Evolutionary conservation across 371 early-diverging fungal genomes (phyloP).

Genomic region (Lichtheimia corymbifera): DNA sequence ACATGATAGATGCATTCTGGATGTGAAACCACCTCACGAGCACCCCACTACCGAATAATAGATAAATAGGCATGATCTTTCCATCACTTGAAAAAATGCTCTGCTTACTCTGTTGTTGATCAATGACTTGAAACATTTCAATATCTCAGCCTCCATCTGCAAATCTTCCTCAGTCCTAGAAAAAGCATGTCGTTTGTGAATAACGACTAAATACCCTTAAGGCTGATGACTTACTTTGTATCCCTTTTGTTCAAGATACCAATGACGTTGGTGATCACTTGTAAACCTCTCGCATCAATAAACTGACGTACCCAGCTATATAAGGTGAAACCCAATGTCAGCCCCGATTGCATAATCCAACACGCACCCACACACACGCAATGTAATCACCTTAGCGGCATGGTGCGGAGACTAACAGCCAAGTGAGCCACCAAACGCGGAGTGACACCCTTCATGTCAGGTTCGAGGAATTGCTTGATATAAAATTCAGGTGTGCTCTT

Average conservation of each 20-base stretch:
- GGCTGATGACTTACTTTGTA: slow-evolving; percentile 33
- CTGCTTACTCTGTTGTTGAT: slow-evolving; percentile 65
- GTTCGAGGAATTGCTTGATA: slow-evolving; percentile 60
- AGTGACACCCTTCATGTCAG: slow-evolving; percentile 61
- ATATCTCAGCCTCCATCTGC: slow-evolving; percentile 79
- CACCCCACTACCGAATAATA: slow-evolving; percentile 64
- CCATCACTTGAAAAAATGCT: neutral
- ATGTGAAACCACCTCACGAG: slow-evolving; percentile 75
- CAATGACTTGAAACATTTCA: slow-evolving; percentile 78
- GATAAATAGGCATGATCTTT: neutral
- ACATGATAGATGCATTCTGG: slow-evolving; percentile 74
- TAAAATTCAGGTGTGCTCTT: slow-evolving; percentile 68
- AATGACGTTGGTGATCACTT: slow-evolving; percentile 67
- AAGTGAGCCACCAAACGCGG: slow-evolving; percentile 61
- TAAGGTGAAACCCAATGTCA: slow-evolving; percentile 1
- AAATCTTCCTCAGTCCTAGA: slow-evolving; percentile 68
- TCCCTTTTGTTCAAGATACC: slow-evolving; percentile 54
- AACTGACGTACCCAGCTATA: slow-evolving; percentile 66
- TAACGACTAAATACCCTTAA: neutral
- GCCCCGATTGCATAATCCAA: neutral
- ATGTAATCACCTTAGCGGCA: slow-evolving; percentile 65
- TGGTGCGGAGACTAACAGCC: slow-evolving; percentile 70
- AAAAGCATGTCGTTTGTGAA: slow-evolving; percentile 8
- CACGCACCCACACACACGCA: neutral
- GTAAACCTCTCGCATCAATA: slow-evolving; percentile 70